phyloP scores from a whole-genome alignment of 1,139 yeast species.

The Kluyveromyces sp. region DNA sequence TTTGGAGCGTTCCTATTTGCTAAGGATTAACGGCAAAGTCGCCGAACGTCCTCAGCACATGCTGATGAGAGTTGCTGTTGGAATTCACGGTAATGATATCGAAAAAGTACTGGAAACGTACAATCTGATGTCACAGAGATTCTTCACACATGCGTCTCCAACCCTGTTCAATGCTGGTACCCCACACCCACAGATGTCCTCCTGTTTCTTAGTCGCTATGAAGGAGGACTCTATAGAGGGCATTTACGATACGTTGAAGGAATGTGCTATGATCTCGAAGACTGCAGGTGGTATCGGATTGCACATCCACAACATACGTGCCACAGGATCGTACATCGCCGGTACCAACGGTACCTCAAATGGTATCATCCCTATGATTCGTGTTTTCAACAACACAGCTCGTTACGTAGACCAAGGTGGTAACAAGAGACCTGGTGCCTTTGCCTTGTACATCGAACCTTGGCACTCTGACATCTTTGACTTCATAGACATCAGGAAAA shows the following conservation, averaged over 20 bases:
- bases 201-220: constrained; percentile 85
- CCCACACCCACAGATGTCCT: constrained; percentile 78
- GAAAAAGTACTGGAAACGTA: constrained; percentile 71
- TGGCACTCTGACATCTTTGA: constrained; percentile 89
- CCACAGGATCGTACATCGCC: constrained; percentile 80
- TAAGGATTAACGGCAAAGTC: constrained; percentile 61
- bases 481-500: constrained; percentile 75
- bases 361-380: constrained; percentile 83
- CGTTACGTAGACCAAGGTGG: constrained; percentile 94
- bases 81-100: constrained; percentile 75
- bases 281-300: constrained; percentile 90
- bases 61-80: constrained; percentile 84
- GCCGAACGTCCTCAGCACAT: constrained; percentile 90
- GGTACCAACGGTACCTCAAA: constrained; percentile 87
- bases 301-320: constrained; percentile 75
- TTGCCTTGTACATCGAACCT: constrained; percentile 82
- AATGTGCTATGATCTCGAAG: constrained; percentile 81
- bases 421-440: constrained; percentile 90
- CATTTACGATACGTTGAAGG: constrained; percentile 77
- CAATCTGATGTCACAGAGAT: constrained; percentile 75
- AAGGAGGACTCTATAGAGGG: constrained; percentile 88
- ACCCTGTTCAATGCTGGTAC: constrained; percentile 89
- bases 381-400: constrained; percentile 87
- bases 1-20: constrained; percentile 72
- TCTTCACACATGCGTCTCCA: constrained; percentile 85